Evolutionary conservation across 352 stramenopile species (phyloP).

Genomic region (Globisporangium radiosum): DNA sequence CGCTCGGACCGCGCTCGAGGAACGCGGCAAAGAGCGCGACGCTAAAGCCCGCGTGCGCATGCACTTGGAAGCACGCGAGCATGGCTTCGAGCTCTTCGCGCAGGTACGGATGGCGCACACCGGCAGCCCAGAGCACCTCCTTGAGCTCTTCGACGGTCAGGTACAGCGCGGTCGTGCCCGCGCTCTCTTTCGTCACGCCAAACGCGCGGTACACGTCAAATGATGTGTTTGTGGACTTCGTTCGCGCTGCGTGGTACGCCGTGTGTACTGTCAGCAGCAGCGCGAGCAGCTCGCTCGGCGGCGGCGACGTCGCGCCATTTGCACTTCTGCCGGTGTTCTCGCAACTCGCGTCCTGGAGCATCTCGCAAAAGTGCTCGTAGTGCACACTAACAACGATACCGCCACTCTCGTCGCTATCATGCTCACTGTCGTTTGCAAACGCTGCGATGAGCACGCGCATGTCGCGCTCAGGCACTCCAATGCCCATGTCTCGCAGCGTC

Average conservation of each 20-base stretch:
- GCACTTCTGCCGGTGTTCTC: constrained; percentile 7
- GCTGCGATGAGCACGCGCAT: constrained; percentile 34
- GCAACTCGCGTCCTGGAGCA: constrained; percentile 25
- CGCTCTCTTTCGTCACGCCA: constrained; percentile 27
- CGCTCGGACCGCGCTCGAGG: constrained; percentile 37
- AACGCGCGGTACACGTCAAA: constrained; percentile 49
- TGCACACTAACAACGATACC: constrained; percentile 13
- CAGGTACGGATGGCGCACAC: constrained; percentile 57
- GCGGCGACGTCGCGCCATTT: constrained; percentile 1
- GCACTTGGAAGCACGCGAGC: constrained; percentile 42
- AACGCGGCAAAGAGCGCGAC: constrained; percentile 48
- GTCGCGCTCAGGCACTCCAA: constrained; percentile 29
- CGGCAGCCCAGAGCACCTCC: constrained; percentile 59
- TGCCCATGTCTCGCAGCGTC: constrained; percentile 57
- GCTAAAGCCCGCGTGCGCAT: constrained; percentile 37
- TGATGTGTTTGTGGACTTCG: constrained; percentile 15
- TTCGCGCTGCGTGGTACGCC: constrained; percentile 26
- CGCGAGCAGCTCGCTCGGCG: constrained; percentile 38
- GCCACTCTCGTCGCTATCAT: constrained; percentile 11
- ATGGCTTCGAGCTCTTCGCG: constrained; percentile 61
- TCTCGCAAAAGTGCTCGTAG: constrained; percentile 56
- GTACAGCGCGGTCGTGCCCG: constrained; percentile 20
- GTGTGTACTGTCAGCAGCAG: constrained; percentile 43
- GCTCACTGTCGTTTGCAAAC: constrained; percentile 19
- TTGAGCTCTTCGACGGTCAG: constrained; percentile 60